Conservation (phyloP, 2,329 filamentous ascomycete species). For the Aspergillus sp. region DNA sequence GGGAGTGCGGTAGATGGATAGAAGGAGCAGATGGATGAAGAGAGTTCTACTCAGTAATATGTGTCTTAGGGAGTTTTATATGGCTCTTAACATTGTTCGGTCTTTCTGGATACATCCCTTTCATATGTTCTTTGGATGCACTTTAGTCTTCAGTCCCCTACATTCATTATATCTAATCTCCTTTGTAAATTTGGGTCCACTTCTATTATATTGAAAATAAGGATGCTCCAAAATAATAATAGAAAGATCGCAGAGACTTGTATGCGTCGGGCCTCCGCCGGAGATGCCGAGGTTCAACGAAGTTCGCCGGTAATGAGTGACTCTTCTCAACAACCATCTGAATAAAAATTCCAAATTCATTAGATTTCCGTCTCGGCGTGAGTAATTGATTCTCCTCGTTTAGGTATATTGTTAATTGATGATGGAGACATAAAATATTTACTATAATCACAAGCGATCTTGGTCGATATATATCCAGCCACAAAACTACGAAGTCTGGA, state of each 20-base stretch:
- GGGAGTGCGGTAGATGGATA: neutral
- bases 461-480: neutral
- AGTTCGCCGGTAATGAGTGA: no score
- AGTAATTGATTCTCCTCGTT: no score
- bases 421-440: no score
- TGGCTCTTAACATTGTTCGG: neutral
- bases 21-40: neutral
- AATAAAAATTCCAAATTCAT: no score
- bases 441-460: neutral
- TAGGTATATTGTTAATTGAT: no score
- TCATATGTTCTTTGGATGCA: neutral
- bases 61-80: neutral
- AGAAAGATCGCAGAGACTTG: no score
- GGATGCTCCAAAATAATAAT: neutral
- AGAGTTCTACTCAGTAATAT: neutral
- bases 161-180: neutral
- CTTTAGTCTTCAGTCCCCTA: neutral
- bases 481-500: neutral
- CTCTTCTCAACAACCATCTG: no score
- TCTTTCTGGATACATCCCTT: neutral
- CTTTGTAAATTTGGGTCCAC: neutral
- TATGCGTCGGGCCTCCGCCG: no score
- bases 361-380: no score
- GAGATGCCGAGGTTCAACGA: no score
- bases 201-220: neutral